Conservation (phyloP, 257 asterid species). For the Fraxinus americana region DNA sequence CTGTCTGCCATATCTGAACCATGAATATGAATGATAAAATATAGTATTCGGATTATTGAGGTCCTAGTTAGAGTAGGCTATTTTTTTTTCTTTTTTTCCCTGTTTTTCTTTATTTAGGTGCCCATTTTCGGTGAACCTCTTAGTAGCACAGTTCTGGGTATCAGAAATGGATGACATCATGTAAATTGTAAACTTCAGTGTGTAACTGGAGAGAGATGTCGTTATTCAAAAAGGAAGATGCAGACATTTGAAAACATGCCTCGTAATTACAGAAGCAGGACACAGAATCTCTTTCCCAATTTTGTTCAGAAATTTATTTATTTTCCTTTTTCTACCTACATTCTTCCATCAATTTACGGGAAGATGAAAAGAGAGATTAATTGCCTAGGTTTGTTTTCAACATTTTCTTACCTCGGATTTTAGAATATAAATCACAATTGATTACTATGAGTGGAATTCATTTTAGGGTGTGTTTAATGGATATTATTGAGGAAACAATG, state of each 20-base stretch:
- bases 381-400: not conserved
- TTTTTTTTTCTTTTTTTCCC: too few relatives aligned
- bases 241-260: not conserved
- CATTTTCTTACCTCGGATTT: not conserved
- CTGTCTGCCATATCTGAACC: not conserved
- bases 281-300: not conserved
- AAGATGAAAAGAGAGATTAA: not conserved
- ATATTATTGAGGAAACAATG: too few relatives aligned
- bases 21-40: not conserved
- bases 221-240: not conserved
- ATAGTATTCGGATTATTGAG: too few relatives aligned
- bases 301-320: not conserved
- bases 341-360: not conserved
- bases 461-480: not conserved
- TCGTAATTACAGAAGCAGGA: too few relatives aligned
- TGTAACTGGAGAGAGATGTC: not conserved
- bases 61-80: too few relatives aligned
- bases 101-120: too few relatives aligned
- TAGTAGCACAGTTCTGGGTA: not conserved
- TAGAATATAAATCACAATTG: not conserved
- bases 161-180: not conserved
- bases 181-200: not conserved
- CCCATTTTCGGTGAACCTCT: not conserved
- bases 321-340: too few relatives aligned
- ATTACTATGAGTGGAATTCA: not conserved